A percentile compares a stretch with the other conserved stretches of the same genome.
phyloP scores from a whole-genome alignment of 2,329 filamentous ascomycete genomes.

The Pseudogymnoascus sp. region DNA sequence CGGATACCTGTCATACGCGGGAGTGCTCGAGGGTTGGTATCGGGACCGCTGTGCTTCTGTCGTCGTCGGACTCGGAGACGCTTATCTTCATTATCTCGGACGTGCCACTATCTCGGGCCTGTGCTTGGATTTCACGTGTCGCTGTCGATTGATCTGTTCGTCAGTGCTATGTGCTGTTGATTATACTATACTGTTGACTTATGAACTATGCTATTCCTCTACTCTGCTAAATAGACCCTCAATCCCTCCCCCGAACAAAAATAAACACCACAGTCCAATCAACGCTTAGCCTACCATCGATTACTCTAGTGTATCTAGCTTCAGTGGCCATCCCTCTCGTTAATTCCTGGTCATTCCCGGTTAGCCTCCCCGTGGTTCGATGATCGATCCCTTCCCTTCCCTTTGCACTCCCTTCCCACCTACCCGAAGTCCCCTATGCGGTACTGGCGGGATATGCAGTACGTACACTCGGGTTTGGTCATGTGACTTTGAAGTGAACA shows the following conservation, averaged over 20 bases:
- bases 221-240: not conserved
- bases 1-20: not conserved
- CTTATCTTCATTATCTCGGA: not conserved
- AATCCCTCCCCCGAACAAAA: not conserved
- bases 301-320: too few species aligned
- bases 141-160: too few species aligned
- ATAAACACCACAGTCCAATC: not conserved
- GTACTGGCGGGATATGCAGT: not conserved
- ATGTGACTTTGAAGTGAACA: not conserved
- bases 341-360: too few species aligned
- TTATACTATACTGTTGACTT: too few species aligned
- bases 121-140: not conserved
- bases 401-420: not conserved
- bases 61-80: not conserved
- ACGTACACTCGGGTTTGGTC: not conserved
- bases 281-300: not conserved
- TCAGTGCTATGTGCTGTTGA: too few species aligned
- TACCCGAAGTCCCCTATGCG: not conserved
- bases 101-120: not conserved
- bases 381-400: not conserved
- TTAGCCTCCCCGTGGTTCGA: not conserved
- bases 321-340: too few species aligned
- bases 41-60: not conserved
- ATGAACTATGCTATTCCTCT: not conserved
- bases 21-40: not conserved